Base-by-base conservation (phyloP, 1,139 yeast genomes). In the Pichia inconspicua region DNA sequence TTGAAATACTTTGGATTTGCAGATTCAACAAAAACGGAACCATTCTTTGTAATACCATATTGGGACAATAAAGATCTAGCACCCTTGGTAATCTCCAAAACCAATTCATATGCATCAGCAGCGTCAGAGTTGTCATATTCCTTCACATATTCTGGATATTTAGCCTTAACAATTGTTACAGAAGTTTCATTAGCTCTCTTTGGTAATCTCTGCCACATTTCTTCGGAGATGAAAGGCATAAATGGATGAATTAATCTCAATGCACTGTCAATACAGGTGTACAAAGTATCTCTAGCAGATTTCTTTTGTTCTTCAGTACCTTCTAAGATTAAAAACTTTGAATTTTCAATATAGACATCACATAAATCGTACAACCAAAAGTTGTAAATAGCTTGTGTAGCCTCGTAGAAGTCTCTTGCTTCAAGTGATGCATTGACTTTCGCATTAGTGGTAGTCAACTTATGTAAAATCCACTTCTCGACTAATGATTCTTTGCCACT, bases 181-280 rank as follows among this genome's bases (percentile, higher is more conserved):
- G 86, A 73, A 17, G 68, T 67, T 62, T 87, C 96, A 47, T 81
- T 72, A 22, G 80, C 78, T 65, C 97, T 82, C 63, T 87, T 84
- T 58, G 98, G 97, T 63, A 92, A 73, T 71, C 97, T 87, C 72
- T 92, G 98, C 97, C 97, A 92, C 85, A 92, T 79, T 74, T 92
- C 98, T 71, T 92, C 98, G 45, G 97, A 82, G 57, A 92, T 75
- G 66, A 80, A 92, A 45, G 98, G 98, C 98, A 92, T 92, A 74
- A 88, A 92, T 67, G 98, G 98, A 66, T 92, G 97, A 60, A 90
- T 92, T 72, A 92, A 69, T 67, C 78, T 84, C 72, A 92, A 77
- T 17, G 97, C 97, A 56, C 87, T 85, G 64, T 92, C 97, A 58
- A 92, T 77, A 71, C 95, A 79, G 37, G 94, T 87, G 79, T 89